Conservation (phyloP, 2,329 filamentous ascomycete genomes). For the Camptophora hylomeconis region DNA sequence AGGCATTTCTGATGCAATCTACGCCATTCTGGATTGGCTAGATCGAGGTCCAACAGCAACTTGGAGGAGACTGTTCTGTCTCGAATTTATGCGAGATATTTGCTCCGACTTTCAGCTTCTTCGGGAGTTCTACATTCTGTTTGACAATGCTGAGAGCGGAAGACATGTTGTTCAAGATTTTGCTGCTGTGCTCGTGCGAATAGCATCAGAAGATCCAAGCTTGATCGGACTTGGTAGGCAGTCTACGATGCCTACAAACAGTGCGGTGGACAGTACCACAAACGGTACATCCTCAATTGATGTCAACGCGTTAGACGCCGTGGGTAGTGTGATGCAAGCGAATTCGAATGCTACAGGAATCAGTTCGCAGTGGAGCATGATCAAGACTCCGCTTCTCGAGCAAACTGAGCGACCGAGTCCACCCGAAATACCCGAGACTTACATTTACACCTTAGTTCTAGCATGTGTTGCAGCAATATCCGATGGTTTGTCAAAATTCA, state of each 20-base stretch:
- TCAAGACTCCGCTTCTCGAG: slow-evolving; percentile 80
- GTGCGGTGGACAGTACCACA: slow-evolving; percentile 36
- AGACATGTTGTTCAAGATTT: slow-evolving; percentile 70
- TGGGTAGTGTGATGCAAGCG: slow-evolving; percentile 57
- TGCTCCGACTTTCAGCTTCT: slow-evolving; percentile 71
- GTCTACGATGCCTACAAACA: slow-evolving; percentile 62
- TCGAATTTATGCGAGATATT: slow-evolving; percentile 79
- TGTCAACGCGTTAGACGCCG: slow-evolving; percentile 77
- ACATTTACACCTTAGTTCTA: slow-evolving; percentile 78
- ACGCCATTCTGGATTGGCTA: slow-evolving; percentile 27
- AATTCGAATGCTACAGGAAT: slow-evolving; percentile 60
- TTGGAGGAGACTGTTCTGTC: slow-evolving; percentile 82
- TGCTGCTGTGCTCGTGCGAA: slow-evolving; percentile 75
- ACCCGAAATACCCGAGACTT: slow-evolving; percentile 75
- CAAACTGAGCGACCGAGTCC: slow-evolving; percentile 86
- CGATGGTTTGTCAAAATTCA: slow-evolving; percentile 84
- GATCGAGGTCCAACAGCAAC: slow-evolving; percentile 65
- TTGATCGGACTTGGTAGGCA: slow-evolving; percentile 82
- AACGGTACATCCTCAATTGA: slow-evolving; percentile 66
- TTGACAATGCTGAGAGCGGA: slow-evolving; percentile 59
- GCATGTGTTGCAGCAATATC: slow-evolving; percentile 83
- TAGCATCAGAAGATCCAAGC: slow-evolving; percentile 80
- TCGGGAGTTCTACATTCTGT: slow-evolving; percentile 65
- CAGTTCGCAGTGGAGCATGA: slow-evolving; percentile 79
- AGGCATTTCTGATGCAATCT: slow-evolving; percentile 1